Evolutionary conservation across 352 stramenopile genomes (phyloP).

Genomic region (Phytophthora idaei): DNA sequence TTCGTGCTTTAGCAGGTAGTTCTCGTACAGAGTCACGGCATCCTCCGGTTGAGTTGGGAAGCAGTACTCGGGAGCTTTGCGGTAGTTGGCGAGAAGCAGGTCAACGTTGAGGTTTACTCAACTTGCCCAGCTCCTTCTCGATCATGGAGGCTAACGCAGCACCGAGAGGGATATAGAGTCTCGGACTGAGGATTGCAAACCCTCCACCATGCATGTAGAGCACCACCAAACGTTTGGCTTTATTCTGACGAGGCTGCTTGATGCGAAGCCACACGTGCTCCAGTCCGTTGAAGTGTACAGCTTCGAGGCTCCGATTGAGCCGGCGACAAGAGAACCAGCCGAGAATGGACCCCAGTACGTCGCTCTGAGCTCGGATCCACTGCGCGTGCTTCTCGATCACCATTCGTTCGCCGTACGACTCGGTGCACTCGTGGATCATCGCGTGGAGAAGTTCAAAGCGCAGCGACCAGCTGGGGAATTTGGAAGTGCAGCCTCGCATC

Average conservation of each 20-base stretch:
- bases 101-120: slow-evolving; percentile 28
- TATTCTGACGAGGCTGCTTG: background rate
- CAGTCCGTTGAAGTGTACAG: slow-evolving; percentile 42
- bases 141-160: slow-evolving; percentile 28
- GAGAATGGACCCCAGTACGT: slow-evolving; percentile 27
- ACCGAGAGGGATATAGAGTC: slow-evolving; percentile 43
- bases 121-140: slow-evolving; percentile 22
- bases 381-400: slow-evolving; percentile 18
- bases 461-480: slow-evolving; percentile 46
- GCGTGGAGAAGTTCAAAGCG: slow-evolving; percentile 39
- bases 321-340: slow-evolving; percentile 26
- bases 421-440: slow-evolving; percentile 21
- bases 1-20: slow-evolving; percentile 40
- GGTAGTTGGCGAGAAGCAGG: slow-evolving; percentile 57
- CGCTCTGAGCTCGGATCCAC: slow-evolving; percentile 30
- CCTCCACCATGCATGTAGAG: slow-evolving; percentile 55
- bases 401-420: slow-evolving; percentile 24
- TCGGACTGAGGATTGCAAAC: slow-evolving; percentile 45
- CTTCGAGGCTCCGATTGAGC: slow-evolving; percentile 25
- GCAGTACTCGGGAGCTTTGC: slow-evolving; percentile 47
- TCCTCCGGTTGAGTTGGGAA: slow-evolving; percentile 49
- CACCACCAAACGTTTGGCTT: slow-evolving; percentile 35
- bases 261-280: slow-evolving; percentile 51
- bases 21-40: slow-evolving; percentile 41
- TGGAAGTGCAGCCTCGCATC: slow-evolving; percentile 22